Conservation (phyloP, 164 flowering plant genomes). For the Stephania cephalantha region DNA sequence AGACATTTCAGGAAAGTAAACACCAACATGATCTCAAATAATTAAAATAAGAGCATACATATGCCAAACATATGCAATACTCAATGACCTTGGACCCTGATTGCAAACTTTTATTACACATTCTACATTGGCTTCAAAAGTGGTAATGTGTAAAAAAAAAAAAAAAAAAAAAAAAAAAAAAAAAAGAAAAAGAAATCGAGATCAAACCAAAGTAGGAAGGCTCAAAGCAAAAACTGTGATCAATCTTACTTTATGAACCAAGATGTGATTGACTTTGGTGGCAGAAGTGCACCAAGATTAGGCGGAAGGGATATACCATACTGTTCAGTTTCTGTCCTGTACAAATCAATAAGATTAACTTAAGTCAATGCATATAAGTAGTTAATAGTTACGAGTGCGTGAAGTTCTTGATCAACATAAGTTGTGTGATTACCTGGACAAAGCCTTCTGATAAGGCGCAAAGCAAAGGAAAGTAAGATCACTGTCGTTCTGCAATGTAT, state of each 20-base stretch:
- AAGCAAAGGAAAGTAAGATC: constrained; percentile 47
- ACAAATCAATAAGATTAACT: constrained; percentile 3
- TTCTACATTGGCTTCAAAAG: too few species aligned
- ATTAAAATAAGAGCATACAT: not conserved
- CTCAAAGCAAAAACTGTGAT: not conserved
- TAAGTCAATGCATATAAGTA: not conserved
- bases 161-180: too few species aligned
- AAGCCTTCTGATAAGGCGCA: constrained; percentile 43
- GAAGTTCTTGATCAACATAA: constrained; percentile 10
- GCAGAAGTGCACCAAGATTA: constrained; percentile 56
- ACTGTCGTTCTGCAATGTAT: constrained; percentile 63
- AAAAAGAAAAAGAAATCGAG: not conserved
- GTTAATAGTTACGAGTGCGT: not conserved
- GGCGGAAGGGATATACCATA: constrained; percentile 42
- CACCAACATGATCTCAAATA: not conserved
- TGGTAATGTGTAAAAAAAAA: not conserved
- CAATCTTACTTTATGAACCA: constrained; percentile 79
- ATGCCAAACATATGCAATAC: not conserved
- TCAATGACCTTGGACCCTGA: not conserved
- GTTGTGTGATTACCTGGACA: constrained; percentile 43
- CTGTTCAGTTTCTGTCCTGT: constrained; percentile 53
- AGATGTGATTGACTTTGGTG: constrained; percentile 53
- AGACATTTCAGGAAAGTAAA: not conserved
- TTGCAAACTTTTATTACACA: too few species aligned
- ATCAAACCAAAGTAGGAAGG: not conserved